Conservation (phyloP, 164 flowering plant genomes). For the Berberis thunbergii region DNA sequence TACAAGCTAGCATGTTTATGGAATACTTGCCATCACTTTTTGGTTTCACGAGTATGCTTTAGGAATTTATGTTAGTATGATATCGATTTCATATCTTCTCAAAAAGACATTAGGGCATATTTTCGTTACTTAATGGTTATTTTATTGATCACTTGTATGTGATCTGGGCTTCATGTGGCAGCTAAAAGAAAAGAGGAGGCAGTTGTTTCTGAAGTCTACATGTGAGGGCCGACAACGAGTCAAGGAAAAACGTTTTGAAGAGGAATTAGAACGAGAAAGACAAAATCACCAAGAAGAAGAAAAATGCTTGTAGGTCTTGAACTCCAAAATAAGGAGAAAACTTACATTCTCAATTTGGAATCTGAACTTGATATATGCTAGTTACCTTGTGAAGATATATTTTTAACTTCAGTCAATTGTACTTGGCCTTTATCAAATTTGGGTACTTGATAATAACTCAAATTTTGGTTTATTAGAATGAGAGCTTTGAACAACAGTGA, state of each 20-base stretch:
- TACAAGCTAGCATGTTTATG: not conserved
- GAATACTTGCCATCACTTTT: too few species aligned
- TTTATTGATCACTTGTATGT: not conserved
- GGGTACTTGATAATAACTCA: not conserved
- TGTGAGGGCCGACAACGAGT: conserved; percentile 90
- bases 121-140: not conserved
- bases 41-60: too few species aligned
- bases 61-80: too few species aligned
- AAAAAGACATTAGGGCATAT: too few species aligned
- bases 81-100: too few species aligned
- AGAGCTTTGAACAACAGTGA: not conserved
- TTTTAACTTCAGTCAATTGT: too few species aligned
- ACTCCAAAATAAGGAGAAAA: not conserved
- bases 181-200: conserved; percentile 86
- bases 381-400: too few species aligned
- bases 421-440: too few species aligned
- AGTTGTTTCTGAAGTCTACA: conserved; percentile 75
- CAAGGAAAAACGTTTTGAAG: conserved; percentile 81
- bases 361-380: not conserved
- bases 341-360: not conserved
- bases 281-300: conserved; percentile 77
- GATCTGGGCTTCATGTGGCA: conserved; percentile 19
- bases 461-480: not conserved
- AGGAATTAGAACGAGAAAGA: conserved; percentile 67
- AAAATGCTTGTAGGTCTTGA: conserved; percentile 62